phyloP scores from a whole-genome alignment of 139 green algal species.

The Haematococcus sp. region DNA sequence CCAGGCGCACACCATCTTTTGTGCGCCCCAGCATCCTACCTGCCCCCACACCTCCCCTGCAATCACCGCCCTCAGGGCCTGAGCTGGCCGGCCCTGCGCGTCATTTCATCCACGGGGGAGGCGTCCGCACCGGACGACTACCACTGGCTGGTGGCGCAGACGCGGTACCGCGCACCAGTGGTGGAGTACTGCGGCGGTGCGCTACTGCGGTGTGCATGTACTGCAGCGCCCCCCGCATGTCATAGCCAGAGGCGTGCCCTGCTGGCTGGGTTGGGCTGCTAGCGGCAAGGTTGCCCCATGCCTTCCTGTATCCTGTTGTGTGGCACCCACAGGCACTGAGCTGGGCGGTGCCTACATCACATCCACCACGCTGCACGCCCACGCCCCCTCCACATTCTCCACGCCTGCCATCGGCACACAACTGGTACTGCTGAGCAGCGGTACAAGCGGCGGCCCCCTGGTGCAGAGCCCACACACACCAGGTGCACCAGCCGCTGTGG shows the following conservation, averaged over 20 bases:
- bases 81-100: slow-evolving; percentile 14
- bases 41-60: background rate
- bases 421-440: slow-evolving; percentile 37
- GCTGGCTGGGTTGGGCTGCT: background rate
- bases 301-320: background rate
- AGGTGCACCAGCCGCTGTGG: background rate
- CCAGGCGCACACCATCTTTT: too few species aligned
- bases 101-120: slow-evolving; percentile 60
- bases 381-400: slow-evolving; percentile 72
- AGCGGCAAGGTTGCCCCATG: background rate
- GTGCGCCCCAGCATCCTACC: too few species aligned
- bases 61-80: slow-evolving; percentile 23
- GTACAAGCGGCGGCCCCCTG: background rate
- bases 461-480: background rate
- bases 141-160: slow-evolving; percentile 65
- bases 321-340: slow-evolving; percentile 78
- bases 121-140: slow-evolving; percentile 71
- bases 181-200: slow-evolving; percentile 89
- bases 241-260: too few species aligned
- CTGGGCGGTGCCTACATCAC: slow-evolving; percentile 83
- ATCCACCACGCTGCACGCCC: slow-evolving; percentile 72
- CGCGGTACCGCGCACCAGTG: slow-evolving; percentile 71
- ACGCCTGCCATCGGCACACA: slow-evolving; percentile 63
- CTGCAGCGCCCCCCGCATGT: background rate
- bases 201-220: background rate